phyloP scores from a whole-genome alignment of 441 rosid genomes.

The Corymbia citriodora region DNA sequence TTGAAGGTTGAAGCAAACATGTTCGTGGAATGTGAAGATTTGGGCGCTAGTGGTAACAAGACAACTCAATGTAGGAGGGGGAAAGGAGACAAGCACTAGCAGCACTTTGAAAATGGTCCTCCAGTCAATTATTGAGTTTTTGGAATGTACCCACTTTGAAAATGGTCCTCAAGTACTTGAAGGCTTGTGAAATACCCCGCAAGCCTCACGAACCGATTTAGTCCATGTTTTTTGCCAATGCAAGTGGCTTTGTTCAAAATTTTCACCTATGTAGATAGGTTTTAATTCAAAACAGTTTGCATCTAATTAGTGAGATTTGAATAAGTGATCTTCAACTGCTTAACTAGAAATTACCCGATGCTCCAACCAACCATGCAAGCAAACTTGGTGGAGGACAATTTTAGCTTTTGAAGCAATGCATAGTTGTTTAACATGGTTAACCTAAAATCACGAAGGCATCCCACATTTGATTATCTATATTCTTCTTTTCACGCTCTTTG shows the following conservation, averaged over 20 bases:
- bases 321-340: not conserved
- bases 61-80: not conserved
- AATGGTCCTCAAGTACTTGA: too few species aligned
- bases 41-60: not conserved
- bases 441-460: not conserved
- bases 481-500: not conserved
- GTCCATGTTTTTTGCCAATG: not conserved
- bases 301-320: not conserved
- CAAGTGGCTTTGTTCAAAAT: accelerated
- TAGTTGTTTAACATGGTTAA: not conserved
- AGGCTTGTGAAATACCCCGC: not conserved
- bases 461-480: not conserved
- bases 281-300: accelerated
- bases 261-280: accelerated
- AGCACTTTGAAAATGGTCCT: not conserved
- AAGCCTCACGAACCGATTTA: not conserved
- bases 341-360: not conserved
- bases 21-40: not conserved
- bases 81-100: not conserved
- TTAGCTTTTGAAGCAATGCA: not conserved
- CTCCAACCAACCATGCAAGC: not conserved
- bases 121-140: not conserved
- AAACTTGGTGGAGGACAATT: not conserved
- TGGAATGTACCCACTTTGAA: not conserved
- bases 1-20: not conserved